A percentile compares a stretch with the other conserved stretches of the same genome.
Evolutionary conservation across 2,329 filamentous ascomycete species (phyloP).

Genomic region (Amauroascus niger): DNA sequence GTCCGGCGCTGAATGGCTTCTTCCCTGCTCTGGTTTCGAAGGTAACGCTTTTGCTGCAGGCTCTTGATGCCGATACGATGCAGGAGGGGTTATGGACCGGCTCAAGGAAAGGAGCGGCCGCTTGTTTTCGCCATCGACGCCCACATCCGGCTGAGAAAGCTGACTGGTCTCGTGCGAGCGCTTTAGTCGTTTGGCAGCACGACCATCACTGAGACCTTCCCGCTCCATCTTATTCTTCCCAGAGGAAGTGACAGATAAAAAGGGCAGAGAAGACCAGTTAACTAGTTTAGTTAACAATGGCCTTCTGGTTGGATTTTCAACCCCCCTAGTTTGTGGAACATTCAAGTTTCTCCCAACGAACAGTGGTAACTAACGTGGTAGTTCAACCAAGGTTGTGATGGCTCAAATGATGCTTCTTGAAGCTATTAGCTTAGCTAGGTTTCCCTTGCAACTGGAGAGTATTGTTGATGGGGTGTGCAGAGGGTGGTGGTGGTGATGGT

Average conservation of each 20-base stretch:
- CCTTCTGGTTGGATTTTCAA: neutral
- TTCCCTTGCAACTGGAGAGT: neutral
- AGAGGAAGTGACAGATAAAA: neutral
- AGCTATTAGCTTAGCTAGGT: no score
- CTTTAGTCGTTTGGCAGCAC: conserved; percentile 15
- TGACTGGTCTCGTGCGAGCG: conserved; percentile 3
- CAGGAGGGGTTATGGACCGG: conserved; percentile 27
- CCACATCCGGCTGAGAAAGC: neutral
- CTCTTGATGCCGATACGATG: conserved; percentile 11
- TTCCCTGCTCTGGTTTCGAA: neutral
- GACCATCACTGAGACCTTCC: neutral
- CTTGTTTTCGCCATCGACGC: neutral
- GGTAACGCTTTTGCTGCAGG: neutral
- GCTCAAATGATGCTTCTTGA: no score
- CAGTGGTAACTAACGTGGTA: neutral
- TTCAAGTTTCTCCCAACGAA: neutral
- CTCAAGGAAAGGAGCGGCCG: conserved; percentile 22
- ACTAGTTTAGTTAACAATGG: neutral
- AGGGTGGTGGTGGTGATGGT: no score
- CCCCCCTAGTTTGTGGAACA: neutral
- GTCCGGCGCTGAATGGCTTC: neutral
- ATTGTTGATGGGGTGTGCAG: no score
- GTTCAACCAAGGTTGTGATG: no score
- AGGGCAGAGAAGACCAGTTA: neutral
- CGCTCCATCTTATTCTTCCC: neutral